Base-by-base conservation (phyloP, 129 eudicot species). In the Erigeron canadensis region DNA sequence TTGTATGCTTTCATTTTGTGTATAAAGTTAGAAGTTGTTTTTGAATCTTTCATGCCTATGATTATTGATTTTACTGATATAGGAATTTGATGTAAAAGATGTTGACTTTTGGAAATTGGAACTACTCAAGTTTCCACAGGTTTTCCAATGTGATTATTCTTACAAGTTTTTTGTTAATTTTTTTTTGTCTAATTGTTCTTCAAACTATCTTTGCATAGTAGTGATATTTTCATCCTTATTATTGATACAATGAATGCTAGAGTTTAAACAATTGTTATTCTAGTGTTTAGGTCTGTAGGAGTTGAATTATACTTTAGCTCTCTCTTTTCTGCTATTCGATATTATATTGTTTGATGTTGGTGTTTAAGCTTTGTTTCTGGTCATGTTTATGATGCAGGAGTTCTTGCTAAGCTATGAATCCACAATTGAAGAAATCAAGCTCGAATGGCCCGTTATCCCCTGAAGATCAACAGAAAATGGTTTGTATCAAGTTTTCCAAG, bases 391-490 rank as follows among this genome's bases (percentile, higher is more conserved):
- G 22, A n/a, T 70, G 18, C 74, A 81, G 74, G 65, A 59, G 4
- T 8, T 51, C 7, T 28, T 23, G 28, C 37, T 7, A 19, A 81
- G 70, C 61, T 23, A 81, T 81, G 81, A 65, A 71, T 81, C 77
- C 51, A 17, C 75, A 71, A 15, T 39, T 17, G 47, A 81, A 76
- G 54, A 71, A 59, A 41, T 58, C 77, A 41, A 81, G 46, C 69
- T 70, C 81, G 9, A 71, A 70, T 70, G 75, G 67, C n/a, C 63
- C 81, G 5, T 46, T 70, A 9, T 23, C 81, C 37, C 34, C 69
- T n/a, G 78, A 81, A 45, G 81, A 81, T 60, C 78, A 81, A 65
- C 81, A 71, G 41, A 81, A 76, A 76, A 48, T 23, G 84, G 84
- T 81, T 65, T 28, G 70, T 56, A 46, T 43, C 11, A 57, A 28